A percentile compares a stretch with the other conserved stretches of the same genome.
Conservation (phyloP, 495 filamentous ascomycete genomes). For the Clavariopsis aquatica region DNA sequence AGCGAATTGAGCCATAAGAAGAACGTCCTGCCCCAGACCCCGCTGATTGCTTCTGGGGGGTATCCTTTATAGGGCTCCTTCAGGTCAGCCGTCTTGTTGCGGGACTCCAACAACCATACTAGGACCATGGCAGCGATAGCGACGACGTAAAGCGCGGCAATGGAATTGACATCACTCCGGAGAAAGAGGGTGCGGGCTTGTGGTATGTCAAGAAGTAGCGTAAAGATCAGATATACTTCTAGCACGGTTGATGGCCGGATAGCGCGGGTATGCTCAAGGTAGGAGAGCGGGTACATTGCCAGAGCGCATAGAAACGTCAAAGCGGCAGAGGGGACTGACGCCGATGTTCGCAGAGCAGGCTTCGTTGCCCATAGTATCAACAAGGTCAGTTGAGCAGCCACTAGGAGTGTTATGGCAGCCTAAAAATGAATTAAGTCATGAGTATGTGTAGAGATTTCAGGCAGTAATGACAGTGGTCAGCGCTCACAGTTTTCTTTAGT, state of each 20-base stretch:
- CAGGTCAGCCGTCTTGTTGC: constrained; percentile 56
- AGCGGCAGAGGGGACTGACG: constrained; percentile 52
- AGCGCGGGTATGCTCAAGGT: constrained; percentile 57
- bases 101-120: constrained; percentile 54
- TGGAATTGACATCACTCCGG: constrained; percentile 39
- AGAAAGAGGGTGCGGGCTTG: constrained; percentile 62
- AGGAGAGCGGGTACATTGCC: constrained; percentile 52
- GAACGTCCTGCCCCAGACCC: constrained; percentile 53
- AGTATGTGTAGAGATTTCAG: no score
- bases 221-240: constrained; percentile 59
- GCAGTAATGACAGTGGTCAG: no score
- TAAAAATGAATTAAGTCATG: no score
- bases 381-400: constrained; percentile 36
- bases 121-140: constrained; percentile 37
- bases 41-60: constrained; percentile 58
- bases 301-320: constrained; percentile 48
- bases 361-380: not conserved
- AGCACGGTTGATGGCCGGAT: constrained; percentile 60
- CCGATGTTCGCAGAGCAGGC: constrained; percentile 40
- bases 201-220: constrained; percentile 59
- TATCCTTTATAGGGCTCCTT: constrained; percentile 44
- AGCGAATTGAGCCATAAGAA: constrained; percentile 63
- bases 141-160: constrained; percentile 49
- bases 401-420: constrained; percentile 40
- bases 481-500: no score